A percentile compares a stretch with the other conserved stretches of the same genome.
These are phyloP conservation scores for Colletotrichum navitas DNA, from an alignment of 2,329 filamentous ascomycete species.

Conservation along the genomic window DNA sequence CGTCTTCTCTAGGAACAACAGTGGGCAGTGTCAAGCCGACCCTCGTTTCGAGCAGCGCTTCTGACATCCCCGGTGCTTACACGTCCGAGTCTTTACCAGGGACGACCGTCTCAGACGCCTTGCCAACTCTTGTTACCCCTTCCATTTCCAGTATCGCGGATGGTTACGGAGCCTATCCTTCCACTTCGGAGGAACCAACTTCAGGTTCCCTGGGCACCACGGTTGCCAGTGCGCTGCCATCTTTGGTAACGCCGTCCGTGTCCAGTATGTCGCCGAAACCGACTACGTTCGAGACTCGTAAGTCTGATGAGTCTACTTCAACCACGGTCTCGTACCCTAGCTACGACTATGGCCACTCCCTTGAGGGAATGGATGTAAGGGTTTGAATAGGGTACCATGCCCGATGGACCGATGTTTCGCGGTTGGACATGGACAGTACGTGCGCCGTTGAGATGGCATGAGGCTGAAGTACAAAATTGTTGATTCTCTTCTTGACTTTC, in stretches of 20 bases:
- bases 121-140: not conserved
- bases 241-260: slow-evolving; percentile 10
- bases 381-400: not conserved
- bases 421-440: not conserved
- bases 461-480: slow-evolving; percentile 27
- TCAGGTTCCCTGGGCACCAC: slow-evolving; percentile 3
- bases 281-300: slow-evolving; percentile 24
- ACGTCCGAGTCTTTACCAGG: not conserved
- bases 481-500: slow-evolving; percentile 38
- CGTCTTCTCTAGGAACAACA: slow-evolving; percentile 8
- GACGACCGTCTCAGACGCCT: slow-evolving; percentile 8
- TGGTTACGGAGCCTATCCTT: slow-evolving; percentile 15
- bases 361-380: not conserved
- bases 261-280: not conserved
- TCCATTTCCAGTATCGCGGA: not conserved
- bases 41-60: not conserved
- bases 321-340: slow-evolving; percentile 1
- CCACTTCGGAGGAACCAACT: not conserved
- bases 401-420: no score
- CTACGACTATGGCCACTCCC: slow-evolving; percentile 19
- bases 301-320: slow-evolving; percentile 10
- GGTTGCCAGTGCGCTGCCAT: slow-evolving; percentile 21
- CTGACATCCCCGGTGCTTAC: slow-evolving; percentile 24
- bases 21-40: slow-evolving; percentile 27
- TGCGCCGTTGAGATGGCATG: not conserved